Percentiles rank a stretch among this genome's conserved stretches.
Evolutionary conservation across 345 rosid genomes (phyloP).

Genomic region (Citropsis articulata): DNA sequence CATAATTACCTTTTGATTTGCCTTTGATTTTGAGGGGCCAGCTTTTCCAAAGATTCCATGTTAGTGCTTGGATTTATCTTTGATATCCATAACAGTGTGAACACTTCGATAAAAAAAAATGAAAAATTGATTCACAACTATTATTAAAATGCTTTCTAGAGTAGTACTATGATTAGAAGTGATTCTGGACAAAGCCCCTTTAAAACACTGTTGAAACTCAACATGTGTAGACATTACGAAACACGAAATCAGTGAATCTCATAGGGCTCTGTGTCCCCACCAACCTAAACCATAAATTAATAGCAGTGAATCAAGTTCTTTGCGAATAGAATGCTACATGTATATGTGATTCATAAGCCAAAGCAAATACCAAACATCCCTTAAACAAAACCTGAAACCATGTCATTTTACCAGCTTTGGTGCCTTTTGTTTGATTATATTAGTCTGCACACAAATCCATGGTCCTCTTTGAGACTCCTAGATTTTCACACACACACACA

Average conservation of each 20-base stretch:
- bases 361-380: too few species aligned
- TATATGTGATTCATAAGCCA: too few species aligned
- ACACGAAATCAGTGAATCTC: not conserved
- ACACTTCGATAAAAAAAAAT: not conserved
- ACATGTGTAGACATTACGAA: not conserved
- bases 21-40: slow-evolving; percentile 1
- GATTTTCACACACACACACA: not conserved
- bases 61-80: not conserved
- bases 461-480: not conserved
- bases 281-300: not conserved
- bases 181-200: not conserved
- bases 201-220: not conserved
- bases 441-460: too few species aligned
- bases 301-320: too few species aligned
- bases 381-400: too few species aligned
- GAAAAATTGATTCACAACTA: not conserved
- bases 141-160: not conserved
- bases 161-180: too few species aligned
- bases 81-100: not conserved
- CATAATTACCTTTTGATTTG: not conserved
- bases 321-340: too few species aligned
- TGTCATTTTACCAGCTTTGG: too few species aligned
- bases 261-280: not conserved
- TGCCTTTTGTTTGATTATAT: too few species aligned
- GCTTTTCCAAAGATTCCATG: slow-evolving; percentile 1